phyloP scores from a whole-genome alignment of 1,284 basidiomycete genomes.

The Marasmius sp. region DNA sequence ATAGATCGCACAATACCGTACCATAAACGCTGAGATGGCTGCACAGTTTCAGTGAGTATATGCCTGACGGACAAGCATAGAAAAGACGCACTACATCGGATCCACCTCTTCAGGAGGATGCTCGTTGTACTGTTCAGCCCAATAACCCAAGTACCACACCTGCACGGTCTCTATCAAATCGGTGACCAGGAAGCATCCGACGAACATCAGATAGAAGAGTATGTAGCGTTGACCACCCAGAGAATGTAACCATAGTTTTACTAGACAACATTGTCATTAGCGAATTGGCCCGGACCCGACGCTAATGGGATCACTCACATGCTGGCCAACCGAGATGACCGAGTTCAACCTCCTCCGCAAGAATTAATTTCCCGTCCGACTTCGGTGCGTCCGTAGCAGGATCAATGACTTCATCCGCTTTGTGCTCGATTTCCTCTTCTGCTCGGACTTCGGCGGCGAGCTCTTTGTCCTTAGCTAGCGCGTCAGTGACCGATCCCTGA shows the following conservation, averaged over 20 bases:
- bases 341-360: constrained; percentile 61
- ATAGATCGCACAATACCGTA: constrained; percentile 6
- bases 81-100: constrained; percentile 26
- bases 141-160: constrained; percentile 48
- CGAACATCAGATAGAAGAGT: constrained; percentile 38
- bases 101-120: constrained; percentile 23
- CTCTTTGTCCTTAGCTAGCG: constrained; percentile 32
- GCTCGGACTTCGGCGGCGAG: constrained; percentile 34
- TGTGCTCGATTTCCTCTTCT: constrained; percentile 32
- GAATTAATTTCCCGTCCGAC: constrained; percentile 46
- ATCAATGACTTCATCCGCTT: constrained; percentile 38
- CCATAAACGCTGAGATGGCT: constrained; percentile 43
- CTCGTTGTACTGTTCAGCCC: constrained; percentile 44
- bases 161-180: constrained; percentile 28
- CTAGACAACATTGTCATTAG: constrained; percentile 9
- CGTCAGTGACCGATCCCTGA: constrained; percentile 39
- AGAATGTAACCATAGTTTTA: constrained; percentile 31
- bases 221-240: constrained; percentile 41
- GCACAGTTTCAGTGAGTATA: background rate
- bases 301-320: constrained; percentile 20
- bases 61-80: background rate
- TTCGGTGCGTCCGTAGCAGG: constrained; percentile 27
- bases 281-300: background rate
- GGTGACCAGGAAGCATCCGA: constrained; percentile 20
- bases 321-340: constrained; percentile 54